A percentile compares a stretch with the other conserved stretches of the same genome.
Conservation (phyloP, 257 asterid species). For the Nicotiana tabacum region DNA sequence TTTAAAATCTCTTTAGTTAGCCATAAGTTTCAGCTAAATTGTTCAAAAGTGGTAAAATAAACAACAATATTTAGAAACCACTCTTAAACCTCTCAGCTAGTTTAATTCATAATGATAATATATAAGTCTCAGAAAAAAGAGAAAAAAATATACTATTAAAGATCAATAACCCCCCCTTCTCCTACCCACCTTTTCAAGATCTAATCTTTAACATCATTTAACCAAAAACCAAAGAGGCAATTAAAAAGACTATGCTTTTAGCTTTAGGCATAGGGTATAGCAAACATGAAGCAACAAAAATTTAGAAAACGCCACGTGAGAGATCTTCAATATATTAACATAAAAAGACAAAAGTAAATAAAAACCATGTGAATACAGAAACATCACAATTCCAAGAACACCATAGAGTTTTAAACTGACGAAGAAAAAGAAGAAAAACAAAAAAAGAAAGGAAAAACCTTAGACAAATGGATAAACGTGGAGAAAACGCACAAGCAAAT, state of each 20-base stretch:
- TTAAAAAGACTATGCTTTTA: not conserved
- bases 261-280: not conserved
- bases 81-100: not conserved
- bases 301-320: not conserved
- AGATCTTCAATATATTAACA: not conserved
- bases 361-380: not conserved
- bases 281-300: not conserved
- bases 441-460: not conserved
- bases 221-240: not conserved
- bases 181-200: not conserved
- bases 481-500: not conserved
- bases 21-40: too few relatives aligned
- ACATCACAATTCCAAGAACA: constrained; percentile 4
- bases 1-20: not conserved
- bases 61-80: not conserved
- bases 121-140: not conserved
- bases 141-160: not conserved
- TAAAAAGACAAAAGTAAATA: not conserved
- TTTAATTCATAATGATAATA: not conserved
- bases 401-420: not conserved
- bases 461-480: not conserved
- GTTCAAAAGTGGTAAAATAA: not conserved
- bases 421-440: not conserved
- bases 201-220: not conserved
- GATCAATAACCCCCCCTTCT: not conserved